These are phyloP conservation scores for Vitis hybrid DNA, from an alignment of 177 flowering plant genomes.

Conservation along the genomic window DNA sequence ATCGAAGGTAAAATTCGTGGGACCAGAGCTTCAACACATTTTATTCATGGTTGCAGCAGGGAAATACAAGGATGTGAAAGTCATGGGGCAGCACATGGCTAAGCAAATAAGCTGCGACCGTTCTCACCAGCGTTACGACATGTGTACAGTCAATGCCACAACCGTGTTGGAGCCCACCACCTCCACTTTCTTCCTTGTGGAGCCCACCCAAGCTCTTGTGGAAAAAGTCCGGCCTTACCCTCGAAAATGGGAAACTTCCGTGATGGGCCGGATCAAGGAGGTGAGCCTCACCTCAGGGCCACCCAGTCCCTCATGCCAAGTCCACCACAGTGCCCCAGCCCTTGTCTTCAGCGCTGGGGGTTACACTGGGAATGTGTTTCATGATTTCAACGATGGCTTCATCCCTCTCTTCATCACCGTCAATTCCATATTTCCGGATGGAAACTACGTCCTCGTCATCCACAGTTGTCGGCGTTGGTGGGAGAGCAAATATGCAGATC, in stretches of 20 bases:
- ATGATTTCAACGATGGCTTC: conserved; percentile 56
- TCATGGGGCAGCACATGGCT: too few relatives aligned
- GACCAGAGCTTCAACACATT: too few relatives aligned
- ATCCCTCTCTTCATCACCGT: conserved; percentile 57
- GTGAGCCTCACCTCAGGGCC: conserved; percentile 24
- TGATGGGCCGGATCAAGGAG: conserved; percentile 25
- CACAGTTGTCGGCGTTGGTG: conserved; percentile 41
- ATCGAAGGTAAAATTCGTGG: too few relatives aligned
- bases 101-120: conserved; percentile 38
- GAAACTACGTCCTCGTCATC: conserved; percentile 37
- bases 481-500: conserved; percentile 37
- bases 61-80: too few relatives aligned
- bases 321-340: conserved; percentile 38
- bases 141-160: conserved; percentile 47
- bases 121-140: conserved; percentile 34
- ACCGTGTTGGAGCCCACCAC: conserved; percentile 30
- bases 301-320: conserved; percentile 17
- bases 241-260: conserved; percentile 21
- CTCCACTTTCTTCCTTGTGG: conserved; percentile 25
- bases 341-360: conserved; percentile 61
- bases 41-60: too few relatives aligned
- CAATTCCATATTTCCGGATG: conserved; percentile 17
- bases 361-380: conserved; percentile 60
- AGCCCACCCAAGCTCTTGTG: conserved; percentile 12
- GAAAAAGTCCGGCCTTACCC: conserved; percentile 36